Evolutionary conservation across 148 eudicot species (phyloP).

Genomic region (Camellia lanceoleosa): DNA sequence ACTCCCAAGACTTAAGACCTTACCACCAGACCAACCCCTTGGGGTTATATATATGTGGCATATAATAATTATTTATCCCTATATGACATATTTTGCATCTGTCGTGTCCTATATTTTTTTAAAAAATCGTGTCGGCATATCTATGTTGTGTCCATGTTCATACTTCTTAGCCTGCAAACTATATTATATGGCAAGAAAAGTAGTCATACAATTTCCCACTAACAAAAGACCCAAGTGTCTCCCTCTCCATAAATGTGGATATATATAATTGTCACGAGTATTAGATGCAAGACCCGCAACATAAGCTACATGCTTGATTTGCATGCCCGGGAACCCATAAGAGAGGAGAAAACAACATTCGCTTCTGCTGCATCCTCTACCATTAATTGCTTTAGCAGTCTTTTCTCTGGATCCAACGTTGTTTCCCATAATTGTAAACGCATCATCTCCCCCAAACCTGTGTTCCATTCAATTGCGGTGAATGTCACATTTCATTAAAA

Average conservation of each 20-base stretch:
- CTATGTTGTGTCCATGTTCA: too few relatives aligned
- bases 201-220: not conserved
- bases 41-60: too few relatives aligned
- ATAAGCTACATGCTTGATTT: not conserved
- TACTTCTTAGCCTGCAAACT: too few relatives aligned
- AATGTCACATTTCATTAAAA: too few relatives aligned
- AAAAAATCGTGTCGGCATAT: too few relatives aligned
- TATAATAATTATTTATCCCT: too few relatives aligned
- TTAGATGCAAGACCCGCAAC: not conserved
- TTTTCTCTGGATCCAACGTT: slow-evolving; percentile 72
- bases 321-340: slow-evolving; percentile 90
- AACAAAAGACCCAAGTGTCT: not conserved
- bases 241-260: not conserved
- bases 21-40: too few relatives aligned
- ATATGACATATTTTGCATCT: too few relatives aligned
- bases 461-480: not conserved
- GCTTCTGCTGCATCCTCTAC: slow-evolving; percentile 96
- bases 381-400: slow-evolving; percentile 73
- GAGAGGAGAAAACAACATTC: slow-evolving; percentile 81
- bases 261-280: not conserved
- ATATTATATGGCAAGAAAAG: not conserved
- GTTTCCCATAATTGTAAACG: slow-evolving; percentile 94
- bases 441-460: slow-evolving; percentile 99
- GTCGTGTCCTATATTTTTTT: too few relatives aligned
- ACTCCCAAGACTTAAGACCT: too few relatives aligned